These are phyloP conservation scores for Puccinia coronata DNA, from an alignment of 1,284 basidiomycete species.

Conservation along the genomic window DNA sequence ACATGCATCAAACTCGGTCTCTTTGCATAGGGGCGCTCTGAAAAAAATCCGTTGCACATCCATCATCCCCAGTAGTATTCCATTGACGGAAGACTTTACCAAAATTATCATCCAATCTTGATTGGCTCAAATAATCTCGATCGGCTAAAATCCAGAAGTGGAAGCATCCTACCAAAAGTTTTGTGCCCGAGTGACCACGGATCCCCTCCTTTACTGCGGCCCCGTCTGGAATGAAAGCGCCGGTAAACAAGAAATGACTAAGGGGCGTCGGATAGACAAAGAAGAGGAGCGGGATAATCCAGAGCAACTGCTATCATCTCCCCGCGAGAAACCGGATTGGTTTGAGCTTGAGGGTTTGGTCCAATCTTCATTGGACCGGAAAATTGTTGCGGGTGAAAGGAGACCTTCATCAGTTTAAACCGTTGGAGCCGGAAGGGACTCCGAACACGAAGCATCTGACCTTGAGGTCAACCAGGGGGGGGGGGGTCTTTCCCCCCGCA, in stretches of 20 bases:
- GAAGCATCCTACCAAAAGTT: slow-evolving; percentile 54
- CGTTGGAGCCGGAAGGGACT: slow-evolving; percentile 5
- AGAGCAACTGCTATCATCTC: neutral
- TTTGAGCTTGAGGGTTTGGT: neutral
- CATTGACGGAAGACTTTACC: slow-evolving; percentile 63
- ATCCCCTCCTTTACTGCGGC: slow-evolving; percentile 21
- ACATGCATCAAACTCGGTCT: slow-evolving; percentile 38
- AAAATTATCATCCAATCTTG: slow-evolving; percentile 65
- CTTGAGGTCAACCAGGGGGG: neutral
- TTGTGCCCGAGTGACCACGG: slow-evolving; percentile 13
- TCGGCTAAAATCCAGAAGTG: slow-evolving; percentile 65
- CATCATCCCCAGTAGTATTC: slow-evolving; percentile 44
- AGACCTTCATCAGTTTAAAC: slow-evolving; percentile 14
- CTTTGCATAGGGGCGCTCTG: slow-evolving; percentile 27
- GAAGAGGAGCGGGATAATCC: slow-evolving; percentile 19
- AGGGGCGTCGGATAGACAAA: slow-evolving; percentile 17
- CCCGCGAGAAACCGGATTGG: neutral
- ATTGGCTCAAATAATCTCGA: no score
- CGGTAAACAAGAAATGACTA: slow-evolving; percentile 1
- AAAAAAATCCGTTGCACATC: slow-evolving; percentile 46
- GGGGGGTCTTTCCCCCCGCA: neutral
- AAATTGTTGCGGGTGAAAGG: neutral
- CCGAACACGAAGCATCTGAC: slow-evolving; percentile 8
- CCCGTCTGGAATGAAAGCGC: neutral
- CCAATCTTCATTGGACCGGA: slow-evolving; percentile 16